Base-by-base conservation (phyloP, 805 yeast genomes). In the Crinitomyces ghanaensis region DNA sequence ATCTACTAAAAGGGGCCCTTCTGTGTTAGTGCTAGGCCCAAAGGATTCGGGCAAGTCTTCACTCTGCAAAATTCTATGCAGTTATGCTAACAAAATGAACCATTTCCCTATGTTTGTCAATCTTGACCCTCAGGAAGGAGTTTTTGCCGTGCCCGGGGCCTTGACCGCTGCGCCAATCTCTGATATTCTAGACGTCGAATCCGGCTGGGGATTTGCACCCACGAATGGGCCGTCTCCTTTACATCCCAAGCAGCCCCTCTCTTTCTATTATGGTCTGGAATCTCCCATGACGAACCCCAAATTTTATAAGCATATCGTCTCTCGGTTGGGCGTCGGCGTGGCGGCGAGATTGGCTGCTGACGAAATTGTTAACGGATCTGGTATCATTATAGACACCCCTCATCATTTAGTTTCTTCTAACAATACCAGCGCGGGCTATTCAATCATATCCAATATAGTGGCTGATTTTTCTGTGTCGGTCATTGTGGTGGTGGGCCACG, bases 221-320 rank as follows among this genome's bases (percentile, higher is more conserved):
- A 61, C 67, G 39, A 74, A 78, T 41, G 60, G 64, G 1, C 65
- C 65, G 1, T 48, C 63, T 2, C 42, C 46, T 4, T 42, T 54
- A 1, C 86, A 81, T 52, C 81, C 82, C n/a, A 82, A 83, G 52
- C 93, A 83, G 54, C 96, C 97, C 0, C 53, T 79, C n/a, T 88
- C 80, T 6, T 77, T 79, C 47, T 75, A 69, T 47, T 84, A 65
- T 55, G 98, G 97, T 0, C 65, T 76, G 34, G 81, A 76, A 31
- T 56, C 62, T 23, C 63, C 72, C 8, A 44, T 56, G 1, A 76
- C 72, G 8, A 84, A 84, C 51, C 51, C 67, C 27, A 67, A 65
- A 27, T 62, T 67, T 33, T 84, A 71, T 57, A 64, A 67, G 40
- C 57, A 63, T 31, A 62, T 63, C 26, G 42, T 73, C 1, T 50